A percentile compares a stretch with the other conserved stretches of the same genome.
Evolutionary conservation across 169 alveolate species (phyloP).

Genomic region (Plasmodium sp.): DNA sequence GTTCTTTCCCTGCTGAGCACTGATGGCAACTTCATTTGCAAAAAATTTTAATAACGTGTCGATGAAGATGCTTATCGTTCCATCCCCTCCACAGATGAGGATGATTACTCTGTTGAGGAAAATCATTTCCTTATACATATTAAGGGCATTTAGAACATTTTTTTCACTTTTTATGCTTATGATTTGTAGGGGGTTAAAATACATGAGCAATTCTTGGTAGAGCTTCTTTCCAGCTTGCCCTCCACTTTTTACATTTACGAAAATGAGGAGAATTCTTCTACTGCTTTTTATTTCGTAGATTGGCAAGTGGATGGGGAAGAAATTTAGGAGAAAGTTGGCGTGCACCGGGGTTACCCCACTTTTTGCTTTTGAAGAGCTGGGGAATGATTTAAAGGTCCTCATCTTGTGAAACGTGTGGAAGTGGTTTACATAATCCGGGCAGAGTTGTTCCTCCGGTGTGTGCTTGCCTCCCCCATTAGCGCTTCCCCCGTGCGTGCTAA

Average conservation of each 20-base stretch:
- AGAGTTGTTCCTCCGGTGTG: background rate
- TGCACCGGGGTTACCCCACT: slow-evolving; percentile 43
- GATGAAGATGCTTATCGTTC: slow-evolving; percentile 90
- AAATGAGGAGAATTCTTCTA: slow-evolving; percentile 82
- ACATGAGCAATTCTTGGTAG: slow-evolving; percentile 76
- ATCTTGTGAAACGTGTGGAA: background rate
- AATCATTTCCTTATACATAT: slow-evolving; percentile 77
- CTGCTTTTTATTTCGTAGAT: slow-evolving; percentile 41
- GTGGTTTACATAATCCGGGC: slow-evolving; percentile 26
- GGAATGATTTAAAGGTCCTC: background rate
- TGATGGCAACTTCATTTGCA: slow-evolving; percentile 15
- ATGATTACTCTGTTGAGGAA: slow-evolving; percentile 77
- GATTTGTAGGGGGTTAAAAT: slow-evolving; percentile 87
- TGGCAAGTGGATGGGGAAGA: slow-evolving; percentile 52
- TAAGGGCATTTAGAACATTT: slow-evolving; percentile 14
- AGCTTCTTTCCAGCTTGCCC: slow-evolving; percentile 85
- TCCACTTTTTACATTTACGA: slow-evolving; percentile 88
- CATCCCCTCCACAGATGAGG: slow-evolving; percentile 92
- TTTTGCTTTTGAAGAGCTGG: background rate
- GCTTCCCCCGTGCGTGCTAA: background rate
- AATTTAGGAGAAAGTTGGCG: slow-evolving; percentile 48
- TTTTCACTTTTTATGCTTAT: slow-evolving; percentile 25
- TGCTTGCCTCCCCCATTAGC: background rate
- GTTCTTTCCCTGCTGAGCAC: background rate
- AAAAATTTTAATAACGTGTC: slow-evolving; percentile 81